Evolutionary conservation across 331 rosid species (phyloP), one percentile per base, ranked within the genome.

Genomic region (Quercus phellos): DNA sequence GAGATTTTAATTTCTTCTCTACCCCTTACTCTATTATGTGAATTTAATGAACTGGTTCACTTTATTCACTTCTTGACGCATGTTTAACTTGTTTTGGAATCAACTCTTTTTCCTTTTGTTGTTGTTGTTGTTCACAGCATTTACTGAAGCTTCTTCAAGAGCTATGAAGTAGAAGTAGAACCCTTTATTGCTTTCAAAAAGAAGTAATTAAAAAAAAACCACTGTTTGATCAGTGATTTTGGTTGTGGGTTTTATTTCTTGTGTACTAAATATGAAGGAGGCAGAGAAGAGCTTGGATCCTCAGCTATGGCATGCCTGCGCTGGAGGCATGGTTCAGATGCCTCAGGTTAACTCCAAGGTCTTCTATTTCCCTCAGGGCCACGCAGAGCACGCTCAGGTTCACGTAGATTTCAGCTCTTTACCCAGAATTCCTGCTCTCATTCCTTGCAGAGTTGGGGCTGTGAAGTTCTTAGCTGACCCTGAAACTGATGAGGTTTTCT

Each of bases 291-390:
- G 80, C 61, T 90, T 95, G 85, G 97, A 95, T 88, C 92, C 99
- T 32, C 96, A 91, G 63, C 93, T 95, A 74, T 95, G 99, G 99
- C 98, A 93, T 78, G 99, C 99, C 5, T 95, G 99, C 42, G 99
- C 99, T 0, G 98, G 99, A 27, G 88, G 97, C 34, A 95, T 95
- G 98, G 98, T 95, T 74, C 93, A 93, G 80, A 91, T 93, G 93
- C 98, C 98, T 18, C 72, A 83, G 18, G 84, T 87, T 77, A 93
- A 87, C 92, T 90, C 97, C 0, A 90, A 85, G 77, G 98, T 93
- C 3, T 91, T 91, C 78, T 95, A 95, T 89, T 95, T 95, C 53
- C 98, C 98, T 1, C 99, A 95, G 82, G 99, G 98, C 46, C 98
- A 95, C 61, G 96, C 96, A 24, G 99, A 95, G 82, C 99, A 95